These are phyloP conservation scores for Jackrogersella multiformis DNA, from an alignment of 495 filamentous ascomycete species.

Conservation along the genomic window DNA sequence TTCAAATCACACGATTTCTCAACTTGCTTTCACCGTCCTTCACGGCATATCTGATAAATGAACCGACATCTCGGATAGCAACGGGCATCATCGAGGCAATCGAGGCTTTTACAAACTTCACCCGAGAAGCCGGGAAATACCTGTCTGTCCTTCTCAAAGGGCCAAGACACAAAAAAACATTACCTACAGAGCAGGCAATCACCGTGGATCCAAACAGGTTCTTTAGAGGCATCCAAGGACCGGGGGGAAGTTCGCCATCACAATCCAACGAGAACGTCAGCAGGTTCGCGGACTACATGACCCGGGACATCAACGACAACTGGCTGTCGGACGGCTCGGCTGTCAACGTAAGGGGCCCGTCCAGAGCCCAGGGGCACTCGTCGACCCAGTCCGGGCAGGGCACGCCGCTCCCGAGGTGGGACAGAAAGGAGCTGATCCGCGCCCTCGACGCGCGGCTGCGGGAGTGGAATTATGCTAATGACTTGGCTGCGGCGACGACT, in stretches of 20 bases:
- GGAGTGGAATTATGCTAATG: conserved; percentile 45
- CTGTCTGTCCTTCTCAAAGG: conserved; percentile 23
- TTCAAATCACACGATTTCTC: conserved; percentile 28
- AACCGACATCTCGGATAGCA: conserved; percentile 28
- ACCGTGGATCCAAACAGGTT: conserved; percentile 23
- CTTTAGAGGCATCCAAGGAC: conserved; percentile 23
- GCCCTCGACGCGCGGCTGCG: conserved; percentile 29
- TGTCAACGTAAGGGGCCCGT: conserved; percentile 49
- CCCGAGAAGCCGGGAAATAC: conserved; percentile 25
- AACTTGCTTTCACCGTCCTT: conserved; percentile 42
- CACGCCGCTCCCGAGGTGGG: conserved; percentile 39
- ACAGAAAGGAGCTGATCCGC: conserved; percentile 31
- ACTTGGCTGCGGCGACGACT: conserved; percentile 19
- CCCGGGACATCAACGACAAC: conserved; percentile 49
- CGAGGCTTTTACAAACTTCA: conserved; percentile 34
- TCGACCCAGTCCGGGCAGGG: conserved; percentile 46
- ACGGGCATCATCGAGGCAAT: conserved; percentile 15
- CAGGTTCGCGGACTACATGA: conserved; percentile 48
- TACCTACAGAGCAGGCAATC: neutral
- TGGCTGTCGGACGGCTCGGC: conserved; percentile 46
- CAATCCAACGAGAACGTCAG: conserved; percentile 35
- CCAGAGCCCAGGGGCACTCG: conserved; percentile 29
- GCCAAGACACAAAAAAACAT: neutral
- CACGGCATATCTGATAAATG: conserved; percentile 40
- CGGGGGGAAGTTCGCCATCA: neutral